phyloP scores from a whole-genome alignment of 2,329 filamentous ascomycete species.

The Pseudogymnoascus sp. region DNA sequence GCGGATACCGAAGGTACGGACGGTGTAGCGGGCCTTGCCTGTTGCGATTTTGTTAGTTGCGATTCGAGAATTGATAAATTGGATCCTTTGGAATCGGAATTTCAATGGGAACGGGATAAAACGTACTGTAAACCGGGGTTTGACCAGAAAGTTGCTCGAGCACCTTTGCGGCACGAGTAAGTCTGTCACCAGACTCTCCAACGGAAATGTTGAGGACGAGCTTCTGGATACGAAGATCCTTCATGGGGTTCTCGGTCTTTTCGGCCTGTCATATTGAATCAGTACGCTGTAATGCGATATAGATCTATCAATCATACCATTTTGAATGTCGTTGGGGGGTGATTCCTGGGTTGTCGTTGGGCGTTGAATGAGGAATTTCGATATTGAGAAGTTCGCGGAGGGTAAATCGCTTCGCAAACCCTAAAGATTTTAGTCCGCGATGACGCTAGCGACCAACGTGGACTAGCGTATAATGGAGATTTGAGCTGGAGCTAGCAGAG shows the following conservation, averaged over 20 bases:
- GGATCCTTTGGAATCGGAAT: neutral
- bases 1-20: constrained; percentile 99
- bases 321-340: constrained; percentile 11
- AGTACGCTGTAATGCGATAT: constrained; percentile 14
- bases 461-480: constrained; percentile 3
- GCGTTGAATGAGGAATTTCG: constrained; percentile 5
- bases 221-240: constrained; percentile 99
- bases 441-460: neutral
- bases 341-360: constrained; percentile 9
- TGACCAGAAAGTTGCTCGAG: constrained; percentile 99
- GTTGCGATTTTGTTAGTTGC: constrained; percentile 18
- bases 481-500: constrained; percentile 11
- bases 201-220: constrained; percentile 99
- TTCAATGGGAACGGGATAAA: constrained; percentile 3
- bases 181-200: constrained; percentile 99
- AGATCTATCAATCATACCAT: constrained; percentile 10
- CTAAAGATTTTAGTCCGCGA: constrained; percentile 9
- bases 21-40: constrained; percentile 99
- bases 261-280: constrained; percentile 48
- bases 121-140: constrained; percentile 97
- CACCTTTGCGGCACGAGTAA: constrained; percentile 99
- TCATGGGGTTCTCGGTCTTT: constrained; percentile 97
- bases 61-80: constrained; percentile 13
- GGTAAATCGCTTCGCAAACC: constrained; percentile 10
- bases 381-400: constrained; percentile 10